Conservation (phyloP, 2,329 filamentous ascomycete species). For the Fusarium illudens region DNA sequence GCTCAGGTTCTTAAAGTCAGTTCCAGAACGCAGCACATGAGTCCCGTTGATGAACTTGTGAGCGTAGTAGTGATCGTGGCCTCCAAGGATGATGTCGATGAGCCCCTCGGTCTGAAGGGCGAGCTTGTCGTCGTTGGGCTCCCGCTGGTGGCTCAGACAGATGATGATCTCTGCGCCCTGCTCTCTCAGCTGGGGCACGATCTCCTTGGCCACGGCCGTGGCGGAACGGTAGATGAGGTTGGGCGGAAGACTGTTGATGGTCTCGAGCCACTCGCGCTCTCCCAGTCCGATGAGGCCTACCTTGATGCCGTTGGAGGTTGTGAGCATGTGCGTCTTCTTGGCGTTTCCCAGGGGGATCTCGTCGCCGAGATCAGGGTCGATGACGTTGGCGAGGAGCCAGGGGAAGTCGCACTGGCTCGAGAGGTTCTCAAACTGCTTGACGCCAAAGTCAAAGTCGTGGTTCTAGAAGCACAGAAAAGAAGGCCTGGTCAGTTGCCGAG, state of each 20-base stretch:
- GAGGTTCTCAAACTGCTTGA: conserved; percentile 79
- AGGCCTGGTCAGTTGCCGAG: conserved; percentile 10
- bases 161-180: conserved; percentile 86
- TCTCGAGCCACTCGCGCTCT: conserved; percentile 88
- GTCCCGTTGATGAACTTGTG: conserved; percentile 80
- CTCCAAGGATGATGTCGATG: conserved; percentile 86
- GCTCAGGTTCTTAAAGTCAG: conserved; percentile 91
- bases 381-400: conserved; percentile 88
- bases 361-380: conserved; percentile 83
- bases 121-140: conserved; percentile 89
- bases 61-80: conserved; percentile 89
- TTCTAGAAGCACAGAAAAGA: conserved; percentile 61
- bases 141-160: conserved; percentile 83
- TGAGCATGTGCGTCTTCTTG: conserved; percentile 78
- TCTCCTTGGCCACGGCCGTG: conserved; percentile 75
- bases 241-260: conserved; percentile 86
- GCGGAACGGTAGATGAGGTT: conserved; percentile 84
- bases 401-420: conserved; percentile 81
- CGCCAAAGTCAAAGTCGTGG: conserved; percentile 92
- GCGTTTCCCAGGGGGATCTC: conserved; percentile 79
- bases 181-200: conserved; percentile 75
- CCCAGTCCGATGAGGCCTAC: conserved; percentile 86
- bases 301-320: conserved; percentile 83
- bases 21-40: conserved; percentile 86
- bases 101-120: conserved; percentile 76